A percentile compares a stretch with the other conserved stretches of the same genome.
Evolutionary conservation across 2,329 filamentous ascomycete genomes (phyloP).

Genomic region (Sclerotinia nivalis): DNA sequence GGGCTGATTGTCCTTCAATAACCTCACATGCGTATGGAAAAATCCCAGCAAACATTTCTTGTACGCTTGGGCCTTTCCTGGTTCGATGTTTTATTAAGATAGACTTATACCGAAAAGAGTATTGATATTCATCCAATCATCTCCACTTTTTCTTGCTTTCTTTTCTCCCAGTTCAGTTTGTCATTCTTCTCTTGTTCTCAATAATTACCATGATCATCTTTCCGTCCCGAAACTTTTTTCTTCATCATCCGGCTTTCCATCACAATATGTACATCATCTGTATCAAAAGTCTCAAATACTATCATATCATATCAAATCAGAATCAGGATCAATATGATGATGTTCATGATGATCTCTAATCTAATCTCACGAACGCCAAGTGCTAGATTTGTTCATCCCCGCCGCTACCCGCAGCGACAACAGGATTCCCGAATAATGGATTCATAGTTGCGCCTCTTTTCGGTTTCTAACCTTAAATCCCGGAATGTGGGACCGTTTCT

Average conservation of each 20-base stretch:
- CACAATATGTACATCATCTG: slow-evolving; percentile 12
- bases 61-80: neutral
- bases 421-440: slow-evolving; percentile 1
- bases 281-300: neutral
- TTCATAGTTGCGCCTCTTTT: neutral
- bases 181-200: slow-evolving; percentile 6
- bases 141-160: neutral
- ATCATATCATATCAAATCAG: slow-evolving; percentile 15
- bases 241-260: neutral
- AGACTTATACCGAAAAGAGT: neutral
- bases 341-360: neutral
- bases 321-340: slow-evolving; percentile 1
- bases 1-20: neutral
- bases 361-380: slow-evolving; percentile 1
- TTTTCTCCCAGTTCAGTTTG: neutral
- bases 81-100: neutral
- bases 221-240: slow-evolving; percentile 13
- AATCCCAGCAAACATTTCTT: neutral
- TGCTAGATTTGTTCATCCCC: neutral
- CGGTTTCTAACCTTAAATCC: neutral
- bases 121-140: neutral
- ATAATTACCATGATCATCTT: neutral
- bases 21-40: neutral
- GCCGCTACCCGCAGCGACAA: neutral
- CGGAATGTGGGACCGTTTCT: slow-evolving; percentile 1